phyloP scores from a whole-genome alignment of 1,284 basidiomycete species.

The Anthracocystis panici-leucophaei region DNA sequence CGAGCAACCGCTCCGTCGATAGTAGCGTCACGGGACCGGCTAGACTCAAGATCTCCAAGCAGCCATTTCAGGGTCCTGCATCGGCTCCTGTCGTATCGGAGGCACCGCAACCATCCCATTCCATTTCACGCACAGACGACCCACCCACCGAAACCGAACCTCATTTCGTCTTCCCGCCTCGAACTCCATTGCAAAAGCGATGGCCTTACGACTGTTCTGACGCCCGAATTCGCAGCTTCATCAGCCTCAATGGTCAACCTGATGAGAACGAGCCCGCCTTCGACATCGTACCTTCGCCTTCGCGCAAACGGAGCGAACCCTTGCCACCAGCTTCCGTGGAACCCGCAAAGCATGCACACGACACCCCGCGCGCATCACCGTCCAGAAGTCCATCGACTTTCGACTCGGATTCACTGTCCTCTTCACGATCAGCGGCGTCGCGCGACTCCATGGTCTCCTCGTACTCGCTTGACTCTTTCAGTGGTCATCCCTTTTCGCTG shows the following conservation, averaged over 20 bases:
- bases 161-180: conserved; percentile 33
- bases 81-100: conserved; percentile 25
- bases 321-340: neutral
- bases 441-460: conserved; percentile 33
- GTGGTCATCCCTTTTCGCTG: conserved; percentile 35
- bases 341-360: neutral
- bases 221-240: conserved; percentile 16
- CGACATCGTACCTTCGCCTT: conserved; percentile 40
- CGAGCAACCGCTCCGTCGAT: neutral
- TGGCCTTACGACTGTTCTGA: conserved; percentile 3
- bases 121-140: neutral
- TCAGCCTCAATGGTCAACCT: conserved; percentile 14
- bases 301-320: conserved; percentile 19
- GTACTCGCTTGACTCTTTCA: conserved; percentile 28
- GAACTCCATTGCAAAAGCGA: conserved; percentile 1
- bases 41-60: conserved; percentile 25
- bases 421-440: conserved; percentile 19
- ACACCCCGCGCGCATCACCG: conserved; percentile 2
- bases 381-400: conserved; percentile 4
- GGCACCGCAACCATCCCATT: conserved; percentile 5
- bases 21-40: neutral
- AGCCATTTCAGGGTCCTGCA: conserved; percentile 17
- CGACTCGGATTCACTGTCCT: conserved; percentile 13
- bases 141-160: conserved; percentile 5
- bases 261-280: conserved; percentile 40